These are phyloP conservation scores for Fomitiporia mediterranea DNA, from an alignment of 1,284 basidiomycete genomes.

Conservation along the genomic window DNA sequence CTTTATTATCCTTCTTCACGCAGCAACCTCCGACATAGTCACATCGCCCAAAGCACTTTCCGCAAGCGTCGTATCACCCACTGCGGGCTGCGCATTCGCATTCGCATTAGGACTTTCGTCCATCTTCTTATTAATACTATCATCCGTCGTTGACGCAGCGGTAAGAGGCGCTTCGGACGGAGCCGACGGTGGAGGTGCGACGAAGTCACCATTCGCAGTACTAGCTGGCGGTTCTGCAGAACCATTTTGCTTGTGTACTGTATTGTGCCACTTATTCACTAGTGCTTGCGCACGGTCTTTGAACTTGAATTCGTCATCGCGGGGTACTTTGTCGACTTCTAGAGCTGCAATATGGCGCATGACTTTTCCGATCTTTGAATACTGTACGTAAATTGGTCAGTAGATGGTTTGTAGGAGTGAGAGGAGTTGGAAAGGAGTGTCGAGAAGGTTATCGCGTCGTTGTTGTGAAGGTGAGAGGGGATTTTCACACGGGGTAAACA, in stretches of 20 bases:
- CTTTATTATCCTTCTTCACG: background rate
- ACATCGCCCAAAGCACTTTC: slow-evolving; percentile 16
- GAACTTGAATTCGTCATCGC: slow-evolving; percentile 85
- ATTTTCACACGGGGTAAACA: slow-evolving; percentile 21
- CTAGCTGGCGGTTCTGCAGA: slow-evolving; percentile 1
- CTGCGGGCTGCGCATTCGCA: background rate
- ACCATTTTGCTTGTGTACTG: slow-evolving; percentile 4
- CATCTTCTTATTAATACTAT: background rate
- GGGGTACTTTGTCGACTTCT: slow-evolving; percentile 61
- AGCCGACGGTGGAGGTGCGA: background rate
- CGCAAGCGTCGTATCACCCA: slow-evolving; percentile 13
- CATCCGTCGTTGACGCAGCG: background rate
- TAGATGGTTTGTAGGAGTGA: slow-evolving; percentile 24
- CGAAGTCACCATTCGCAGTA: background rate
- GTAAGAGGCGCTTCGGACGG: slow-evolving; percentile 1
- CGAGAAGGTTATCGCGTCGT: slow-evolving; percentile 5
- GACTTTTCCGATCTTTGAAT: slow-evolving; percentile 97
- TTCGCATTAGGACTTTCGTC: slow-evolving; percentile 2
- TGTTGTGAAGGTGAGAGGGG: background rate
- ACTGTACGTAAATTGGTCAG: slow-evolving; percentile 39
- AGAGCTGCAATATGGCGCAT: slow-evolving; percentile 91
- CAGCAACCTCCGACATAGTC: slow-evolving; percentile 17
- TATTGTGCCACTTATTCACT: slow-evolving; percentile 72
- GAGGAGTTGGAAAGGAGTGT: slow-evolving; percentile 24
- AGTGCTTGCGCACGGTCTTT: slow-evolving; percentile 70